Conservation (phyloP, 176 grass and related monocot species). For the Bonia amplexicaulis region DNA sequence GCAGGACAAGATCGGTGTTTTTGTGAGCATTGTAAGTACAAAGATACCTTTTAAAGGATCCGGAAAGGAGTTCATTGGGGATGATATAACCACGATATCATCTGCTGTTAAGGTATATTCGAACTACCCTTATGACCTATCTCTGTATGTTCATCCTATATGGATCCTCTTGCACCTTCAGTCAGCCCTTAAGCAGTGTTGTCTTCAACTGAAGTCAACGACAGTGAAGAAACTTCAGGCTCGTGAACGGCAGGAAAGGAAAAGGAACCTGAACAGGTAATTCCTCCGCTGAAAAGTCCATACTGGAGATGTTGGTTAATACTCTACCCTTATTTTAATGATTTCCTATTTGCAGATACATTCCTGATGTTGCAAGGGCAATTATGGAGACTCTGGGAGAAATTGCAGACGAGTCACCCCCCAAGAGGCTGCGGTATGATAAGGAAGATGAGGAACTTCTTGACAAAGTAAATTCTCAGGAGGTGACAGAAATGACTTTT, state of each 20-base stretch:
- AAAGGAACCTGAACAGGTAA: conserved; percentile 85
- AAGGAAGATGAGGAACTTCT: conserved; percentile 85
- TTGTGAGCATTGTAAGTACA: too few relatives aligned
- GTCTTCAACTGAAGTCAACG: too few relatives aligned
- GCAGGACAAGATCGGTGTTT: too few relatives aligned
- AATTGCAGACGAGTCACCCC: conserved; percentile 56
- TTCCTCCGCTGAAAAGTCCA: not conserved
- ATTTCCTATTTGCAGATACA: conserved; percentile 56
- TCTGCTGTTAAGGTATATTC: too few relatives aligned
- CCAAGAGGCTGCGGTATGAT: conserved; percentile 52
- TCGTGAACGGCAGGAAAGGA: conserved; percentile 89
- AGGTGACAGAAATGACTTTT: conserved; percentile 67
- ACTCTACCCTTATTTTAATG: not conserved
- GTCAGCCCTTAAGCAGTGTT: too few relatives aligned
- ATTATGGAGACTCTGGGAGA: conserved; percentile 84
- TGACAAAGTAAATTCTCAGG: conserved; percentile 64
- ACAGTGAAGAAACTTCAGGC: conserved; percentile 93
- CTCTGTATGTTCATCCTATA: too few relatives aligned
- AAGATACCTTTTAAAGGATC: too few relatives aligned
- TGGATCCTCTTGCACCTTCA: too few relatives aligned
- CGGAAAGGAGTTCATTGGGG: too few relatives aligned
- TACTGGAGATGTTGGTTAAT: not conserved
- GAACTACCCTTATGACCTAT: too few relatives aligned
- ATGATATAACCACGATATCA: too few relatives aligned
- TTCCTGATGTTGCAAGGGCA: conserved; percentile 94